Conservation (phyloP, 2,329 filamentous ascomycete genomes). For the Epicoccum nigrum region DNA sequence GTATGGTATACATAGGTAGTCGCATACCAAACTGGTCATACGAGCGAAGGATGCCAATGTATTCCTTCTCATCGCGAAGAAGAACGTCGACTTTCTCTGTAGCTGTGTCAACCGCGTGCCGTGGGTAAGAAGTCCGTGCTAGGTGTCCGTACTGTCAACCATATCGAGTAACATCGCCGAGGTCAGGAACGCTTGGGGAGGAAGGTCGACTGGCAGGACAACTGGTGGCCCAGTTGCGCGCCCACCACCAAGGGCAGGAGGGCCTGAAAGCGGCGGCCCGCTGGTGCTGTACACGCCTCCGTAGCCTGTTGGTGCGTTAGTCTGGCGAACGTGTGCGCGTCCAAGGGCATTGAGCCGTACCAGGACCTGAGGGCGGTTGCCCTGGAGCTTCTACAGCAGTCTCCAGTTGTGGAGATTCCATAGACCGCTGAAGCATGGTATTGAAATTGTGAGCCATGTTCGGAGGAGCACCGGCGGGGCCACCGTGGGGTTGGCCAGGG, state of each 20-base stretch:
- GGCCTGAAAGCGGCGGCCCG: constrained; percentile 59
- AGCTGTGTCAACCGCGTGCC: constrained; percentile 20
- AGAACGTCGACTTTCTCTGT: constrained; percentile 93
- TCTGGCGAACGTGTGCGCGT: not conserved
- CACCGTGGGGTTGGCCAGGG: constrained; percentile 38
- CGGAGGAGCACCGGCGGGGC: constrained; percentile 38
- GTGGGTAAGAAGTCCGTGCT: constrained; percentile 6
- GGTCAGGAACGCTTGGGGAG: constrained; percentile 98
- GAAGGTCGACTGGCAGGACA: constrained; percentile 56
- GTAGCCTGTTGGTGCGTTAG: constrained; percentile 39
- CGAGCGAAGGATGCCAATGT: constrained; percentile 88
- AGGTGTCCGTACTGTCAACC: constrained; percentile 76
- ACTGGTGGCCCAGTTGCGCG: constrained; percentile 29
- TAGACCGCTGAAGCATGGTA: constrained; percentile 45
- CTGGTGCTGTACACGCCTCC: constrained; percentile 47
- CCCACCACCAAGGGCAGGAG: constrained; percentile 39
- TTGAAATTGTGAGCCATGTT: constrained; percentile 44
- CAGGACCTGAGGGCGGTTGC: constrained; percentile 34
- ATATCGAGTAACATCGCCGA: constrained; percentile 93
- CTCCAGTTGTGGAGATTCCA: constrained; percentile 40
- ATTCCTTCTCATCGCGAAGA: constrained; percentile 89
- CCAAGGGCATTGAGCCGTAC: constrained; percentile 22
- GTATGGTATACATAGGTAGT: not conserved
- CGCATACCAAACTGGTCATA: constrained; percentile 95
- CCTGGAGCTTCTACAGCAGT: constrained; percentile 31